Percentiles rank a stretch among this genome's conserved stretches.
Evolutionary conservation across 2,329 filamentous ascomycete genomes (phyloP).

Genomic region (Truncatella angustata): DNA sequence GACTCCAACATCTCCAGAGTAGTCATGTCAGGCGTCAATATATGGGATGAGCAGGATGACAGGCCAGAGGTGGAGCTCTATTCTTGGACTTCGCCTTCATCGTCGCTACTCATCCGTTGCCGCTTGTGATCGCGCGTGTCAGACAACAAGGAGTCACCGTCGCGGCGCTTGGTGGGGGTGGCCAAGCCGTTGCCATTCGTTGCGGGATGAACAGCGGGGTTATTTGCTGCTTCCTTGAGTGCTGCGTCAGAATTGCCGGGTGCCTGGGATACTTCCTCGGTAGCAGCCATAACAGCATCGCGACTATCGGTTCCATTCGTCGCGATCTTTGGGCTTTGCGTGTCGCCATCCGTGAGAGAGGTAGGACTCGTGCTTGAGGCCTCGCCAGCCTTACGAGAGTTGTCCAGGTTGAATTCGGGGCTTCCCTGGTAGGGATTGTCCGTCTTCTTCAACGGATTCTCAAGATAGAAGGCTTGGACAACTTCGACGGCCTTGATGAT

Average conservation of each 20-base stretch:
- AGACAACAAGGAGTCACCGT: conserved; percentile 31
- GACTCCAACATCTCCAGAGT: not conserved
- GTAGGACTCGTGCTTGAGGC: conserved; percentile 49
- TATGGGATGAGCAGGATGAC: not conserved
- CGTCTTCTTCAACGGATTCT: conserved; percentile 60
- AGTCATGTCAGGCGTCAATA: not conserved
- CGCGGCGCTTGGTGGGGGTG: conserved; percentile 44
- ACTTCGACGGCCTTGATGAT: conserved; percentile 73
- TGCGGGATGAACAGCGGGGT: conserved; percentile 21
- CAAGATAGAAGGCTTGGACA: conserved; percentile 67
- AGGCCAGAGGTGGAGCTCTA: conserved; percentile 12
- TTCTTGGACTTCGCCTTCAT: conserved; percentile 45
- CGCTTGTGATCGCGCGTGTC: conserved; percentile 41
- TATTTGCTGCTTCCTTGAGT: conserved; percentile 31
- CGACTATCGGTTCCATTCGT: conserved; percentile 38
- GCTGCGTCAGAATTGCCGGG: conserved; percentile 29
- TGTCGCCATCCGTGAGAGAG: conserved; percentile 45
- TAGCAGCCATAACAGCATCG: conserved; percentile 23
- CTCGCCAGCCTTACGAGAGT: conserved; percentile 50
- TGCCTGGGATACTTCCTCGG: conserved; percentile 34
- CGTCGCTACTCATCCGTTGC: conserved; percentile 39
- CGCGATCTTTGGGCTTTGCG: conserved; percentile 44
- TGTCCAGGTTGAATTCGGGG: conserved; percentile 55
- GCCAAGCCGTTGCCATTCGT: conserved; percentile 27
- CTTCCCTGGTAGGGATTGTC: conserved; percentile 50